These are phyloP conservation scores for Tetrahymena elliotti DNA, from an alignment of 73 alveolate species.

Conservation along the genomic window DNA sequence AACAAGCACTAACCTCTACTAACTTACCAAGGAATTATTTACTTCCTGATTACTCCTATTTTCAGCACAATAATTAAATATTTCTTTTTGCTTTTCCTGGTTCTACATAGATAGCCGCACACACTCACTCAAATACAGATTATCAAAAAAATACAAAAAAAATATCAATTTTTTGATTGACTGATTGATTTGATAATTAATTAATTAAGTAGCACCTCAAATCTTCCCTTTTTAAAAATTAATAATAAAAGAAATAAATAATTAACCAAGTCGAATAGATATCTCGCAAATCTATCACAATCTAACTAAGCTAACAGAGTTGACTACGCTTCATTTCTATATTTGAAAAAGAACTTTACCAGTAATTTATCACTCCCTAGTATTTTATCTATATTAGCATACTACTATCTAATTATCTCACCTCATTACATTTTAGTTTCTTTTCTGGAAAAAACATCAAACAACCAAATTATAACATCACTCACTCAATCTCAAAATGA, in stretches of 20 bases:
- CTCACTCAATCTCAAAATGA: background rate
- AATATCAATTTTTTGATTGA: background rate
- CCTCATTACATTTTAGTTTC: background rate
- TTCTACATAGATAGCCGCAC: background rate
- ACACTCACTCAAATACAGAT: too few species aligned
- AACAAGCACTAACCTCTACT: background rate
- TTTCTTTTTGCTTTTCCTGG: background rate
- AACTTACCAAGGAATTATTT: background rate
- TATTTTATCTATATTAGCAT: background rate
- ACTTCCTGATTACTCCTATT: background rate
- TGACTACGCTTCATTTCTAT: background rate
- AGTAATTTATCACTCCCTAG: background rate
- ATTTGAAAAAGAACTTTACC: background rate
- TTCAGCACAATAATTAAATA: background rate
- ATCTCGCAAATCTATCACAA: background rate
- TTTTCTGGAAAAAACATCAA: background rate
- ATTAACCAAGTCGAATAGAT: background rate
- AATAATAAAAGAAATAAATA: background rate
- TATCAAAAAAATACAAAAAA: too few species aligned
- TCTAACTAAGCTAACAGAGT: background rate
- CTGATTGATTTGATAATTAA: background rate
- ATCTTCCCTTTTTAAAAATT: background rate
- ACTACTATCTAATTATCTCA: background rate
- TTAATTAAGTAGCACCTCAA: background rate
- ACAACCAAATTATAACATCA: background rate